Conservation (phyloP, 129 eudicot species). For the Gnaphalium uliginosum region DNA sequence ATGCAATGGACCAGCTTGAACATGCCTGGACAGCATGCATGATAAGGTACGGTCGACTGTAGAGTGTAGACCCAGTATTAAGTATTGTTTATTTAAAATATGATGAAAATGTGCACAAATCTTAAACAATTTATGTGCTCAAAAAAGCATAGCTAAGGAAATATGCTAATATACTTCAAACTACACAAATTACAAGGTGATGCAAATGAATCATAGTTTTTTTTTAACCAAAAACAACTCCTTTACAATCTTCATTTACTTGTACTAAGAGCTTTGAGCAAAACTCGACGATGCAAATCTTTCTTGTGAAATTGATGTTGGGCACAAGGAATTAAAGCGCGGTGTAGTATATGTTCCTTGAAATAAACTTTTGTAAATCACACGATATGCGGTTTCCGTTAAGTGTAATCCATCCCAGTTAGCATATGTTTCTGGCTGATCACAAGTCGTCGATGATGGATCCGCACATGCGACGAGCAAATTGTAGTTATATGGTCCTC, state of each 20-base stretch:
- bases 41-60: too few species aligned
- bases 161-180: background rate
- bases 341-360: background rate
- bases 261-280: background rate
- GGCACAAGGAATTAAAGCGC: background rate
- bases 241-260: background rate
- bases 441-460: background rate
- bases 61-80: too few species aligned
- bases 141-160: too few species aligned
- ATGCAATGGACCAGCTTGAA: too few species aligned
- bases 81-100: too few species aligned
- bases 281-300: background rate
- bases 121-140: too few species aligned
- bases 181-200: background rate
- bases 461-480: background rate
- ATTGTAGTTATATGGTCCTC: background rate
- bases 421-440: background rate
- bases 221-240: too few species aligned
- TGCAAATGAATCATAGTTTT: too few species aligned
- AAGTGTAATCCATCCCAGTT: slow-evolving; percentile 7
- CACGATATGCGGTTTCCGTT: background rate
- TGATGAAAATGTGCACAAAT: too few species aligned
- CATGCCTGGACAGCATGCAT: too few species aligned
- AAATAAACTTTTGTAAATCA: background rate
- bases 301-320: background rate